Percentiles rank a stretch among this genome's conserved stretches.
These are phyloP conservation scores for Astrothelium subdiscretum DNA, from an alignment of 495 filamentous ascomycete genomes.

Conservation along the genomic window DNA sequence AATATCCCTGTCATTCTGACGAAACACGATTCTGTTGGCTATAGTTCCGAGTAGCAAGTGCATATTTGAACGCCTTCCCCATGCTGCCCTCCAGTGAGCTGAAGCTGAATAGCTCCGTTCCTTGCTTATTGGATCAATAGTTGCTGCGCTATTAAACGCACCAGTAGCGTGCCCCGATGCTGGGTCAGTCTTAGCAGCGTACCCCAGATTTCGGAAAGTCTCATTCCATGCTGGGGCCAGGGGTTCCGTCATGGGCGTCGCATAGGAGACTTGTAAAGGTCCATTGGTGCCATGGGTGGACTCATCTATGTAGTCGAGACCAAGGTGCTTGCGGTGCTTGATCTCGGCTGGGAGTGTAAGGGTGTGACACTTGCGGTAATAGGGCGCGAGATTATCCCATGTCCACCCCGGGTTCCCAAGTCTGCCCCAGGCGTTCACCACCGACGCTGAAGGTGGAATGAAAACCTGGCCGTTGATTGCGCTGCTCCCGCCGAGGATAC, in stretches of 20 bases:
- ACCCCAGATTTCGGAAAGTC: slow-evolving; percentile 6
- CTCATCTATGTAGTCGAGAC: slow-evolving; percentile 1
- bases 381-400: slow-evolving; percentile 12
- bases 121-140: slow-evolving; percentile 7
- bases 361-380: slow-evolving; percentile 13
- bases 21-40: neutral
- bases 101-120: slow-evolving; percentile 12
- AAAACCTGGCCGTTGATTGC: slow-evolving; percentile 15
- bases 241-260: slow-evolving; percentile 9
- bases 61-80: neutral
- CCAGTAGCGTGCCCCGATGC: slow-evolving; percentile 8
- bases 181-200: slow-evolving; percentile 6
- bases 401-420: slow-evolving; percentile 16
- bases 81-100: slow-evolving; percentile 8
- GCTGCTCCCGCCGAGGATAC: slow-evolving; percentile 12
- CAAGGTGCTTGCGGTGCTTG: neutral
- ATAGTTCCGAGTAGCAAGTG: neutral
- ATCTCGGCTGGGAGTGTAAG: neutral
- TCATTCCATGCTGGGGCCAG: slow-evolving; percentile 8
- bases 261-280: neutral
- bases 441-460: slow-evolving; percentile 1
- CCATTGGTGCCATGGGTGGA: neutral
- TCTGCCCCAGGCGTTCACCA: slow-evolving; percentile 11
- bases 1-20: slow-evolving; percentile 11
- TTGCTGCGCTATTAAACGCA: slow-evolving; percentile 5